Evolutionary conservation across 2,329 filamentous ascomycete species (phyloP), one percentile per base, ranked within the genome.

Genomic region (Claviceps africana): DNA sequence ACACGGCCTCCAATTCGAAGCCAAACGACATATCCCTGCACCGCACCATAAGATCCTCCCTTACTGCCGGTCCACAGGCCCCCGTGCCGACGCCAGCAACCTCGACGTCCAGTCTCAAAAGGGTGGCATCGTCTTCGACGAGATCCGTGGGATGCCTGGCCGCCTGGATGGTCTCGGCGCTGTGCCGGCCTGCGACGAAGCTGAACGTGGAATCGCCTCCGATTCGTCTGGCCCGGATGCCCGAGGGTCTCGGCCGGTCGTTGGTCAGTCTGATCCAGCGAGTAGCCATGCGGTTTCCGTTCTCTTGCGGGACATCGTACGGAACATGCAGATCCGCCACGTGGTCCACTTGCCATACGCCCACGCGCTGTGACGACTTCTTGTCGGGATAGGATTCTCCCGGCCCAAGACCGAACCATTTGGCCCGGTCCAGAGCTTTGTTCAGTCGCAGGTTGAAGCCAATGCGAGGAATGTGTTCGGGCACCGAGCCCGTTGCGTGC

Each of bases 221-320:
- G 39, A 52, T 49, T n/a, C 60, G 60, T 2, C 50, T 54, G 0
- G 59, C 60, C 2, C 61, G 56, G 0, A 65, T 40, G 2, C 61
- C 61, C 0, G 55, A 33, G 0, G 58, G 45, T 17, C 5, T 17
- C 11, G 50, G 50, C 35, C 19, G 44, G 28, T 39, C 2, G 9
- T 64, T 53, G 3, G 52, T 59, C 7, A 73, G 53, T 15, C 66
- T 65, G 4, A 85, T 64, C 76, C 79, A 85, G 7, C 77, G 70
- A 0, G 76, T 77, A 35, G 78, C 78, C 51, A 77, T 78, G 15
- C 78, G 70, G 61, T 86, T 86, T 1, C 80, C 79, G 50, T 76
- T 79, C 58, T 86, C 83, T 61, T 87, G 83, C 0, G 83, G 83
- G 22, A 81, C 79, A 19, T 86, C 83, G 58, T 85, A 85, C 1